Conservation (phyloP, 495 filamentous ascomycete genomes). For the Penicillium chermesinum region DNA sequence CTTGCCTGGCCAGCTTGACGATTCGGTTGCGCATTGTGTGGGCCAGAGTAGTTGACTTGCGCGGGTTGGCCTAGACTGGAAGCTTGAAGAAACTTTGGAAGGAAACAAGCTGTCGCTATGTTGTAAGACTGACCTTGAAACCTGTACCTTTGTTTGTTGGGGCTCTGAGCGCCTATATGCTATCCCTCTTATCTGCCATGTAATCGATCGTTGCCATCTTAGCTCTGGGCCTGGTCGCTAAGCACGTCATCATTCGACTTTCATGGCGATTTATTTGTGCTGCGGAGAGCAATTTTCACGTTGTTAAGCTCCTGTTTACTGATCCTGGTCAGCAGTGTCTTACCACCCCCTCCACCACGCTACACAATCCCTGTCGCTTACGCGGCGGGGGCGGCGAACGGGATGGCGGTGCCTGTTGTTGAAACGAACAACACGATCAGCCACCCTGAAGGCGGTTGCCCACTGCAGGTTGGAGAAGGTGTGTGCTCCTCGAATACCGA, state of each 20-base stretch:
- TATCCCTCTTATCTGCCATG: not conserved
- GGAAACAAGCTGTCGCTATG: slow-evolving; percentile 19
- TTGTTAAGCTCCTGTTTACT: slow-evolving; percentile 9
- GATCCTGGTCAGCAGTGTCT: slow-evolving; percentile 49
- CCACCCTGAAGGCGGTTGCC: slow-evolving; percentile 64
- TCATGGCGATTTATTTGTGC: no score
- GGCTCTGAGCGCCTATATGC: not conserved
- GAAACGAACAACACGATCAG: slow-evolving; percentile 88
- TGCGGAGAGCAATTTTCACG: not conserved
- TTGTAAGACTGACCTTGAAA: slow-evolving; percentile 27
- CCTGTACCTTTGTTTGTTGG: not conserved
- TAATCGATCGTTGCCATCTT: not conserved
- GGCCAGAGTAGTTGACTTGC: not conserved
- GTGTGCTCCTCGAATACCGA: not conserved
- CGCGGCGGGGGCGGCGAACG: slow-evolving; percentile 57
- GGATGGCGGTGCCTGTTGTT: slow-evolving; percentile 63
- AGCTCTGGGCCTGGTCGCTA: not conserved
- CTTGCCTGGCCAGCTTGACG: not conserved
- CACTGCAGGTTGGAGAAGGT: slow-evolving; percentile 93
- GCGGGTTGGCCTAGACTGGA: not conserved
- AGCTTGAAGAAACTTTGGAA: not conserved
- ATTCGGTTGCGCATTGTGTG: not conserved
- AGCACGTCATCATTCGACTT: not conserved
- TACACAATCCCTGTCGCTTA: slow-evolving; percentile 66
- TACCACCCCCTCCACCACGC: slow-evolving; percentile 79